Conservation (phyloP, 2,329 filamentous ascomycete species). For the Penicillium sp. region DNA sequence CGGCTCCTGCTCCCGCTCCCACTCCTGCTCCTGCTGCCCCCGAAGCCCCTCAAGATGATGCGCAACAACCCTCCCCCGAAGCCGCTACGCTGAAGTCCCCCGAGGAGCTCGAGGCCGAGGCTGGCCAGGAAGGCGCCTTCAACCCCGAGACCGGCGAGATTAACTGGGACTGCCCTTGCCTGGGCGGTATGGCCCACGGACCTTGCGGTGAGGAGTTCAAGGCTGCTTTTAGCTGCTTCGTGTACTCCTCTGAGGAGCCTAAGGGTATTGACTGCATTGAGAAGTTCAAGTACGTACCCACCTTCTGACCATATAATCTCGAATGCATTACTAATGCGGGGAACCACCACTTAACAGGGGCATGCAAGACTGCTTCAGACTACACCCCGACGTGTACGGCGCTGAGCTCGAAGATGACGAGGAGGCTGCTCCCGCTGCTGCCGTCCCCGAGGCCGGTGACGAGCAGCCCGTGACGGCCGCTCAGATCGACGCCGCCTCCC, state of each 20-base stretch:
- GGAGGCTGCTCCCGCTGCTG: too few species aligned
- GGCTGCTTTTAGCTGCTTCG: constrained; percentile 94
- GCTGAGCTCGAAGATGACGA: constrained; percentile 74
- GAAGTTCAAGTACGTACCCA: constrained; percentile 75
- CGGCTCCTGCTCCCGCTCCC: too few species aligned
- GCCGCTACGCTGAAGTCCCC: too few species aligned
- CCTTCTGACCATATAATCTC: constrained; percentile 28
- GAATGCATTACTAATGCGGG: too few species aligned
- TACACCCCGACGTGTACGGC: constrained; percentile 87
- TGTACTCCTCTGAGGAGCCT: constrained; percentile 86
- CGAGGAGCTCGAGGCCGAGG: constrained; percentile 65
- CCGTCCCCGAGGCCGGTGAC: too few species aligned
- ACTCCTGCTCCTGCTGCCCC: too few species aligned
- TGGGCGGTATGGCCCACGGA: constrained; percentile 93
- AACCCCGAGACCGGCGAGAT: constrained; percentile 98
- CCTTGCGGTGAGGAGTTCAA: constrained; percentile 94
- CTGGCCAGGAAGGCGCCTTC: constrained; percentile 80
- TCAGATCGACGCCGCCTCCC: too few species aligned
- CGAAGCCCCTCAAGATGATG: too few species aligned
- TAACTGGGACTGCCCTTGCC: constrained; percentile 98
- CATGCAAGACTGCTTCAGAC: constrained; percentile 95
- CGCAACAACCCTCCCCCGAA: too few species aligned
- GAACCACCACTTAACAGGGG: constrained; percentile 57
- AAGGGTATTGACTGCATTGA: constrained; percentile 98
- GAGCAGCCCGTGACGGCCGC: too few species aligned